These are phyloP conservation scores for Zychaea mexicana DNA, from an alignment of 371 early-diverging fungal species.

Conservation along the genomic window DNA sequence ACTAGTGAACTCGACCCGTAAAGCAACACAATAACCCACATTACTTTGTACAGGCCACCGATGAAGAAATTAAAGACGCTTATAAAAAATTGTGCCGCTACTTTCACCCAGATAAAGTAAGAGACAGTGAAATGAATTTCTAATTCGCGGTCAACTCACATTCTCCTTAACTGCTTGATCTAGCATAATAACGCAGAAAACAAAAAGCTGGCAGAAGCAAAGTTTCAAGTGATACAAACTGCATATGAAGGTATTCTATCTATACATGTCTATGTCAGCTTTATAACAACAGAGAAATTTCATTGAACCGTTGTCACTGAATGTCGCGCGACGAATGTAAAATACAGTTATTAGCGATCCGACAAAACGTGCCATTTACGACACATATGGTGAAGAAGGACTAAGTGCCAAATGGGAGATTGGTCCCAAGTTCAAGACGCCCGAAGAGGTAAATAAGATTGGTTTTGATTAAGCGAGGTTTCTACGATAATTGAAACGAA, in stretches of 20 bases:
- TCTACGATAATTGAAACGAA: neutral
- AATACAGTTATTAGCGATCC: constrained; percentile 78
- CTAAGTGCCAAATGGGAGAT: constrained; percentile 77
- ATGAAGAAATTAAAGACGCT: constrained; percentile 84
- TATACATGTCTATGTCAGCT: too few species aligned
- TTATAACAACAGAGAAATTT: neutral
- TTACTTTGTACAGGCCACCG: constrained; percentile 62
- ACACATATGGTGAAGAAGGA: constrained; percentile 91
- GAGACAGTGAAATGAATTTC: neutral
- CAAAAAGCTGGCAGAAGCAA: constrained; percentile 66
- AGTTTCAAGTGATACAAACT: constrained; percentile 83
- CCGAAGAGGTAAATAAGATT: constrained; percentile 79
- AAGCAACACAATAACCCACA: neutral
- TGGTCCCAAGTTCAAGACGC: constrained; percentile 74
- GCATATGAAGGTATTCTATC: constrained; percentile 93
- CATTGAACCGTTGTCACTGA: too few species aligned
- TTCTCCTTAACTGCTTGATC: neutral
- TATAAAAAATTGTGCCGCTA: constrained; percentile 81
- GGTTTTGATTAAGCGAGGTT: neutral
- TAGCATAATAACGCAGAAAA: constrained; percentile 24
- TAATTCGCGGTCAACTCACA: neutral
- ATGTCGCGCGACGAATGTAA: neutral
- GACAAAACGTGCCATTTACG: constrained; percentile 84
- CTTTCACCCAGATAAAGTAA: constrained; percentile 88
- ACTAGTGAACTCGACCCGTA: too few species aligned